These are phyloP conservation scores for Fusarium denticulatum DNA, from an alignment of 2,329 filamentous ascomycete species.

Conservation along the genomic window DNA sequence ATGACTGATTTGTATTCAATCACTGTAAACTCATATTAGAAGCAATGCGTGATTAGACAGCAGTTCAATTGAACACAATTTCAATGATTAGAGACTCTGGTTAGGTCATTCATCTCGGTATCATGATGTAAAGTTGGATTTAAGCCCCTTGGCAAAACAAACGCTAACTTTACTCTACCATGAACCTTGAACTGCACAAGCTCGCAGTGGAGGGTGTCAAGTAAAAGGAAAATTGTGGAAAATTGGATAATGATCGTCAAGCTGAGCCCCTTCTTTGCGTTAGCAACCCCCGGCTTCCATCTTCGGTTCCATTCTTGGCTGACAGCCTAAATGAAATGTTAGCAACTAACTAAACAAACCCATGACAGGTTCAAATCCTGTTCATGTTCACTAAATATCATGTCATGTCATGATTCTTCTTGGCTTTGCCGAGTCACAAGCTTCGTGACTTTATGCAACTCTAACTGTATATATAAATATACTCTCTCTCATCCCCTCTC, in stretches of 20 bases:
- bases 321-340: neutral
- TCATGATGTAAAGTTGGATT: constrained; percentile 14
- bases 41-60: too few relatives aligned
- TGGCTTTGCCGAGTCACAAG: constrained; percentile 28
- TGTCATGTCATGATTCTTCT: constrained; percentile 34
- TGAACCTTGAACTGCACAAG: constrained; percentile 6
- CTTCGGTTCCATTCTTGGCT: constrained; percentile 15
- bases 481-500: constrained; percentile 1
- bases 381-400: constrained; percentile 23
- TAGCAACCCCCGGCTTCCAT: constrained; percentile 13
- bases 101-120: neutral
- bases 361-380: constrained; percentile 24
- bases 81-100: neutral
- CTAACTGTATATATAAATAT: constrained; percentile 6
- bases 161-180: neutral
- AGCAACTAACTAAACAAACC: neutral
- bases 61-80: neutral
- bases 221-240: neutral
- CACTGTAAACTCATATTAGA: neutral
- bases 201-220: neutral
- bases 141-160: constrained; percentile 8
- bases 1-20: neutral
- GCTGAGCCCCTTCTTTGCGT: constrained; percentile 4
- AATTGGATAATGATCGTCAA: constrained; percentile 21
- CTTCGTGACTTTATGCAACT: neutral